These are phyloP conservation scores for Desmodesmus armatus DNA, from an alignment of 139 green algal species.

Conservation along the genomic window DNA sequence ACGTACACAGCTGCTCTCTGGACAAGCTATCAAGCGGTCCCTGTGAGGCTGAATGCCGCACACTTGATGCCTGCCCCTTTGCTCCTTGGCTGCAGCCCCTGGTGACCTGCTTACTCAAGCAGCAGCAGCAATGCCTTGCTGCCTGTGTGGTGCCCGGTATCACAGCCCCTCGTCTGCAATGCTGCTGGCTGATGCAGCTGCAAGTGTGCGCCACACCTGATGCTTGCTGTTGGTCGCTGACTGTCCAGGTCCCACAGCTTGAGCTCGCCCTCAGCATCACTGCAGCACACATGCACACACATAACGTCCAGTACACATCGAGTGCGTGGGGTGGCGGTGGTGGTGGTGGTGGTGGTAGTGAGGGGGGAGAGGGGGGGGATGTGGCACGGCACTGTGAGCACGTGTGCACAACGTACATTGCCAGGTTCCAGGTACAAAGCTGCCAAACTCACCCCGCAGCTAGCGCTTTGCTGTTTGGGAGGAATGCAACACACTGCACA, in stretches of 20 bases:
- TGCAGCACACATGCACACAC: neutral
- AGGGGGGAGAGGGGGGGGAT: neutral
- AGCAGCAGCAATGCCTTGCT: neutral
- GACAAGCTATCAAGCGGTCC: neutral
- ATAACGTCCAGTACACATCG: neutral
- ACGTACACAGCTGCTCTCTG: neutral
- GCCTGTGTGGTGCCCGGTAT: neutral
- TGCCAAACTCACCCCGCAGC: constrained; percentile 16
- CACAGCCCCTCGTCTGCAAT: neutral
- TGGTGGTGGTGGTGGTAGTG: neutral
- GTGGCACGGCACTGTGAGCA: neutral
- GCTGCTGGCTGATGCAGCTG: neutral
- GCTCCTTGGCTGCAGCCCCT: neutral
- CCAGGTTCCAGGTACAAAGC: neutral
- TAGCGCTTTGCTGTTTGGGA: neutral
- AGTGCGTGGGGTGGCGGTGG: neutral
- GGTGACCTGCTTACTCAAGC: neutral
- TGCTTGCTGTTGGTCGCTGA: constrained; percentile 9
- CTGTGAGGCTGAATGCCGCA: neutral
- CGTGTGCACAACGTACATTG: neutral
- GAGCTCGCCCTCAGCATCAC: constrained; percentile 30
- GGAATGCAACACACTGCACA: constrained; percentile 21
- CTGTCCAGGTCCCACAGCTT: constrained; percentile 37
- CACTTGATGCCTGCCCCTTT: neutral
- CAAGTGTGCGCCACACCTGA: neutral